Evolutionary conservation across 345 rosid species (phyloP).

Genomic region (Geranium rotundifolium): DNA sequence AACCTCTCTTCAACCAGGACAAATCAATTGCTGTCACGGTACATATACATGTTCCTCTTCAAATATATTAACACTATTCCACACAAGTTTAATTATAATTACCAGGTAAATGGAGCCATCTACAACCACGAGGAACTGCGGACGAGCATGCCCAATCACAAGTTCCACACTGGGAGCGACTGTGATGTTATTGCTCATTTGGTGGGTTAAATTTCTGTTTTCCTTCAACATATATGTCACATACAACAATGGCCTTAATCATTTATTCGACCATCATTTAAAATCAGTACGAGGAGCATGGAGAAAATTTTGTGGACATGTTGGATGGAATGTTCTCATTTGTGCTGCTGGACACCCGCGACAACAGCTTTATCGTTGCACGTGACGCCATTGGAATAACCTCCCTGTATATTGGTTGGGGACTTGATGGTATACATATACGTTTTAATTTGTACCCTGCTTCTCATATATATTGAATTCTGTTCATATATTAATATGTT

Average conservation of each 20-base stretch:
- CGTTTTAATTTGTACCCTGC: no score
- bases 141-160: slow-evolving; percentile 48
- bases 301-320: slow-evolving; percentile 78
- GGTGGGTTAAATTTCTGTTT: no score
- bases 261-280: no score
- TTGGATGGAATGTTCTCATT: slow-evolving; percentile 92
- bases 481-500: no score
- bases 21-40: slow-evolving; percentile 73
- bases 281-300: slow-evolving; percentile 82
- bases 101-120: slow-evolving; percentile 97
- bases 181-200: slow-evolving; percentile 88
- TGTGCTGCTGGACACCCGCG: slow-evolving; percentile 73
- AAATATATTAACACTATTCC: no score
- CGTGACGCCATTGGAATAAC: slow-evolving; percentile 93
- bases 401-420: slow-evolving; percentile 92
- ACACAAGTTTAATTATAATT: no score
- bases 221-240: no score
- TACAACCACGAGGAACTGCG: slow-evolving; percentile 85
- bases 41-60: slow-evolving; percentile 5
- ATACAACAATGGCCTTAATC: no score
- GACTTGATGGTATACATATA: no score
- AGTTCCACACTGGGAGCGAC: slow-evolving; percentile 81
- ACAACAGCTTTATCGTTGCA: slow-evolving; percentile 74
- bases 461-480: no score
- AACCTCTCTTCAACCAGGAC: slow-evolving; percentile 87